Conservation (phyloP, 2,329 filamentous ascomycete species). For the Simplicillium aogashimaense region DNA sequence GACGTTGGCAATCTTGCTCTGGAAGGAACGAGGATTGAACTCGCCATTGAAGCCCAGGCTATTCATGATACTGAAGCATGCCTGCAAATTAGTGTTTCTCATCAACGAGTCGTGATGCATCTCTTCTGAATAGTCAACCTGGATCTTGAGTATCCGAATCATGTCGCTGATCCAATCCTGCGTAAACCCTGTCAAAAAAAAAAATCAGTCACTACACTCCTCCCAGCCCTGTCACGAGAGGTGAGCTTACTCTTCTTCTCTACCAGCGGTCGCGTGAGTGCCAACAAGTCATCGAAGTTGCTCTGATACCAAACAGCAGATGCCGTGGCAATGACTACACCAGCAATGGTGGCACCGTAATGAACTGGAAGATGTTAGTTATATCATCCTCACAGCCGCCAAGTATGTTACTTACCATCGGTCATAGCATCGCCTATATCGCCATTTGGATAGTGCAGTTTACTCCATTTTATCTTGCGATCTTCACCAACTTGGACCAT, state of each 20-base stretch:
- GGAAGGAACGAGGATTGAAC: slow-evolving; percentile 49
- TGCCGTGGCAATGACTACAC: slow-evolving; percentile 43
- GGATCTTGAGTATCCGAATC: slow-evolving; percentile 58
- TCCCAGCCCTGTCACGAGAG: too few relatives aligned
- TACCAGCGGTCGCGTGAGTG: slow-evolving; percentile 46
- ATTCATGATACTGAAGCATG: slow-evolving; percentile 69
- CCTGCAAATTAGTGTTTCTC: slow-evolving; percentile 61
- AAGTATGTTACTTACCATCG: slow-evolving; percentile 27
- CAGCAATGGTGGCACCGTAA: slow-evolving; percentile 50
- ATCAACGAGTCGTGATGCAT: slow-evolving; percentile 61
- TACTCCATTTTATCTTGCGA: slow-evolving; percentile 49
- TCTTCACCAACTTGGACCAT: slow-evolving; percentile 49
- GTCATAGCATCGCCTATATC: slow-evolving; percentile 38
- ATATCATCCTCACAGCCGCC: neutral
- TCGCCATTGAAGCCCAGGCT: slow-evolving; percentile 65
- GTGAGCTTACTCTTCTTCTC: slow-evolving; percentile 20
- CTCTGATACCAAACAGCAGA: slow-evolving; percentile 32
- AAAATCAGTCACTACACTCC: too few relatives aligned
- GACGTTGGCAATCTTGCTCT: slow-evolving; percentile 65
- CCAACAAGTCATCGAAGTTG: slow-evolving; percentile 63
- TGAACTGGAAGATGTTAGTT: slow-evolving; percentile 28
- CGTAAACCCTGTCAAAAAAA: slow-evolving; percentile 40
- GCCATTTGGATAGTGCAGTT: slow-evolving; percentile 36
- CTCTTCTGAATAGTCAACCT: slow-evolving; percentile 76
- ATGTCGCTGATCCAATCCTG: slow-evolving; percentile 56